Percentiles rank a stretch among this genome's conserved stretches.
Evolutionary conservation across 2,329 filamentous ascomycete species (phyloP).

Genomic region (Talaromyces amestolkiae): DNA sequence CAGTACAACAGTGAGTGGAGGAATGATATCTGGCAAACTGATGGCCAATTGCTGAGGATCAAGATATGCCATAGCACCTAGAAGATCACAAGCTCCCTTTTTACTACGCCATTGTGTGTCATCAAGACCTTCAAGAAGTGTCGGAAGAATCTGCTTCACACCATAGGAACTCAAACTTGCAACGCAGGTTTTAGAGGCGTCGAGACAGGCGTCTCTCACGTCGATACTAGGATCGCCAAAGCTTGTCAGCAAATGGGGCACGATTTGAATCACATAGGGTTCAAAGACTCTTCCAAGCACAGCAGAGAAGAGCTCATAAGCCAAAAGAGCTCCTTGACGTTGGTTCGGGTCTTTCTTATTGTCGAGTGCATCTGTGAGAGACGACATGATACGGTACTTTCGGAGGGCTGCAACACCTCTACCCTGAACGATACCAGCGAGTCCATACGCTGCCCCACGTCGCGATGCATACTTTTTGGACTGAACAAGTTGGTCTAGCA

Average conservation of each 20-base stretch:
- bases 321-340: conserved; percentile 81
- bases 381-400: conserved; percentile 81
- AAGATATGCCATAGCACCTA: conserved; percentile 97
- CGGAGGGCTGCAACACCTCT: conserved; percentile 76
- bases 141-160: conserved; percentile 91
- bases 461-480: conserved; percentile 91
- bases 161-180: conserved; percentile 90
- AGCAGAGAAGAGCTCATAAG: conserved; percentile 84
- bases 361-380: conserved; percentile 77
- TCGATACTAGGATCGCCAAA: conserved; percentile 88
- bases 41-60: conserved; percentile 91
- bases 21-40: conserved; percentile 94
- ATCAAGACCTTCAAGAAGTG: conserved; percentile 84
- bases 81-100: conserved; percentile 92
- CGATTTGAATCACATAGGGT: conserved; percentile 92
- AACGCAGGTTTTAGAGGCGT: conserved; percentile 92
- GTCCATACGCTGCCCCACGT: conserved; percentile 88
- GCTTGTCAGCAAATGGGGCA: conserved; percentile 81
- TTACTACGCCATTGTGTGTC: conserved; percentile 98
- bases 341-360: conserved; percentile 92
- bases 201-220: conserved; percentile 88
- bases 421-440: conserved; percentile 87
- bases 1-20: conserved; percentile 85
- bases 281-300: conserved; percentile 88
- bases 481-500: conserved; percentile 77